Base-by-base conservation (phyloP, 345 rosid genomes). In the Syzygium aqueum region DNA sequence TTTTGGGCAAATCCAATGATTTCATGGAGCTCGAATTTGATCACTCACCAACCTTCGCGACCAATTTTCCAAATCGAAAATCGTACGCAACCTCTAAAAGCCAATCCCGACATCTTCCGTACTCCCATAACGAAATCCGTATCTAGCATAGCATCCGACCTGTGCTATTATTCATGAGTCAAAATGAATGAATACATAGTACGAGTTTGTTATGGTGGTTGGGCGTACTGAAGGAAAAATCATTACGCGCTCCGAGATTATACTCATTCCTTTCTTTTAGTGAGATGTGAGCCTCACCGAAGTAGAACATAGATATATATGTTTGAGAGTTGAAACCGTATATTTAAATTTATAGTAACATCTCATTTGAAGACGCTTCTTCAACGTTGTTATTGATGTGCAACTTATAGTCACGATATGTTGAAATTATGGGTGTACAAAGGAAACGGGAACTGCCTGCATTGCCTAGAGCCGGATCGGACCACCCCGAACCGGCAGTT, bases 381-480 rank as follows among this genome's bases (percentile, higher is more conserved):
- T 27, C 15, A 30, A 13, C 0, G 5, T n/a, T 6, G 0, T 61
- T 3, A 61, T 13, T 6, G 33, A n/a, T 5, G 33, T 12, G 33
- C 8, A n/a, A n/a, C 15, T 61, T 61, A 6, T 59, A 59, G 1
- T 59, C 65, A 11, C 1, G 46, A 43, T 43, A 43, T 43, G 46
- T 43, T 43, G 46, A 40, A 40, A 43, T 43, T 50, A 50, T 2
- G 51, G 3, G 13, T 50, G 3, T 50, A 3, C 51, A 50, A 50
- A 50, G 3, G 3, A 8, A 50, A 8, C 28, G 0, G 10, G 28
- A 57, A 57, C 15, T 3, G 0, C 6, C 0, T 4, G 0, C n/a
- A n/a, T n/a, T n/a, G n/a, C n/a, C n/a, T n/a, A n/a, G n/a, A n/a
- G n/a, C n/a, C n/a, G n/a, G n/a, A n/a, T 23, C 10, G 14, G 61